Base-by-base conservation (phyloP, 2,329 filamentous ascomycete species). In the Penicillium sp. region DNA sequence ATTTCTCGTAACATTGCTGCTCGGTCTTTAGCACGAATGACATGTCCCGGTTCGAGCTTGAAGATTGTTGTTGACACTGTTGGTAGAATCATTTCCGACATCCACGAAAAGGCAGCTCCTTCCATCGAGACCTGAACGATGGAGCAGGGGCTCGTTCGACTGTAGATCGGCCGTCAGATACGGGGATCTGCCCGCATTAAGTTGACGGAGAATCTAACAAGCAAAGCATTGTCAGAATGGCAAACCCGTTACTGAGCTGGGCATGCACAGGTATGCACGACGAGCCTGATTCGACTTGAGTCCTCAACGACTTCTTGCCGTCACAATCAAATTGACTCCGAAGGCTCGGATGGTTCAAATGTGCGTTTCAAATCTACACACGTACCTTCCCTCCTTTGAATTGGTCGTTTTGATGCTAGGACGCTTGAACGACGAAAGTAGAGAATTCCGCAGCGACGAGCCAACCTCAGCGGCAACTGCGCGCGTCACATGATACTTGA, bases 401-500 rank as follows among this genome's bases (percentile, higher is more conserved):
- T 31, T 34, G 45, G 11, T 35, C 4, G 20, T 12, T 35, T 28
- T 28, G 34, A 37, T 15, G 34, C 17, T 51, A 31, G 20, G 35
- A 3, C 34, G 20, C 17, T 3, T 35, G n/a, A 34, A 25, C 12
- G 17, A 38, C 22, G 35, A 51, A 20, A 15, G 28, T 35, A 51
- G 14, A 17, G 8, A 51, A 47, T 22, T 47, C 22, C 22, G 14
- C 34, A 39, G 35, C 17, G n/a, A 38, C 25, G 38, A 31, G 28
- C 28, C 28, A 31, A 43, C 22, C 25, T 54, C 38, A 14, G 39
- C 34, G 49, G 49, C 49, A 31, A 48, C 49, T 42, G 25, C 10
- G 22, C 14, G 47, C 42, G 57, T 62, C 62, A 63, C 59, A 62
- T 63, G 59, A 62, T 60, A 38, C 42, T 15, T 39, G 28, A 14